Base-by-base conservation (phyloP, 2,329 filamentous ascomycete genomes). In the Chalaropsis ovoidea region DNA sequence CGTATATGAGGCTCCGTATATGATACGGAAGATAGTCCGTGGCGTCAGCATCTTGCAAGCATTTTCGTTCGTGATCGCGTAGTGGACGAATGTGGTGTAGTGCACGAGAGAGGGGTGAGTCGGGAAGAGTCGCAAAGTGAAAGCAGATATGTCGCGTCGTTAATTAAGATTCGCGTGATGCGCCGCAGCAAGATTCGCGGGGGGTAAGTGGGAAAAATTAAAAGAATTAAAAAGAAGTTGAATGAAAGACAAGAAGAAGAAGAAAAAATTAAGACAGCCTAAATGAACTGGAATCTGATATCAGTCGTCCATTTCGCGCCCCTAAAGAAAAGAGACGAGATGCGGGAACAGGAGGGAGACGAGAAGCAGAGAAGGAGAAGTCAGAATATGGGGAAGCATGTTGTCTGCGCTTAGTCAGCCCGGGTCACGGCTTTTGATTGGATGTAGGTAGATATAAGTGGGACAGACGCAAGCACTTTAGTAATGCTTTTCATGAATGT, bases 1-100 rank as follows among this genome's bases (percentile, higher is more conserved):
- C 67, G 86, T 83, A 75, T 95, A 97, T 70, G 87, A 81, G 61
- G 84, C 84, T 72, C 82, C 86, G 78, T 96, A 96, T 77, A 92
- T 84, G 75, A 95, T 85, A 73, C 86, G 85, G 75, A 89, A 90
- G 72, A 92, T 77, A 68, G 85, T 79, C 69, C 77, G 76, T 60
- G 76, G 71, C 64, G 75, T 73, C 69, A 75, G 74, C 76, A 79
- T 78, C 69, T 71, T 74, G 67, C 70, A 60, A 45, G 68, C 65
- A 64, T 65, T 64, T 47, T 62, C 52, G 13, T 10, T 11, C 2
- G 70, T 68, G 70, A 70, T 71, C 42, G 58, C 41, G n/a, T 43
- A 35, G 27, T 19, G 62, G 43, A 17, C n/a, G 3, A 19, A 47
- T 47, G 15, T 47, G 15, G 2, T 58, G 15, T 11, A 11, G 24